A percentile compares a stretch with the other conserved stretches of the same genome.
phyloP scores from a whole-genome alignment of 2,329 filamentous ascomycete genomes.

The Leptographium radiaticola region DNA sequence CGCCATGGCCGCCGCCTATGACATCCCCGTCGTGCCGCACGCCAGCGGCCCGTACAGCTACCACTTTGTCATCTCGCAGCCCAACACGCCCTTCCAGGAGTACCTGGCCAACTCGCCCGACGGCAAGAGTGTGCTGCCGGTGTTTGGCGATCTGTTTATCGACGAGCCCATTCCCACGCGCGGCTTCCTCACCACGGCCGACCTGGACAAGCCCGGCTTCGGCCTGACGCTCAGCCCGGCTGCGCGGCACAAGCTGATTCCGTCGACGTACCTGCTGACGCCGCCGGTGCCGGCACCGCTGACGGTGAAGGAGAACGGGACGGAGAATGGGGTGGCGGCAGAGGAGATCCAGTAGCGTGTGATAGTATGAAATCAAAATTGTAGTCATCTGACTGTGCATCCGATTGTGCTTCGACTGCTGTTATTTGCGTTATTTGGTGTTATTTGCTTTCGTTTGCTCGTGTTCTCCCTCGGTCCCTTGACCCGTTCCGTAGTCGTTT shows the following conservation, averaged over 20 bases:
- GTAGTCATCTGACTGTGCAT: too few species aligned
- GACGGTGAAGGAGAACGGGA: slow-evolving; percentile 17
- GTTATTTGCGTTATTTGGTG: too few species aligned
- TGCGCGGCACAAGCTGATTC: slow-evolving; percentile 57
- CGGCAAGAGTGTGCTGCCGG: slow-evolving; percentile 76
- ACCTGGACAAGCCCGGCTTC: slow-evolving; percentile 82
- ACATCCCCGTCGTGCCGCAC: slow-evolving; percentile 90
- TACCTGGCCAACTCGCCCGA: slow-evolving; percentile 90
- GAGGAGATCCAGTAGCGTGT: neutral
- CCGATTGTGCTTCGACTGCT: too few species aligned
- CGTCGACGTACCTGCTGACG: slow-evolving; percentile 59
- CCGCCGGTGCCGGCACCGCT: slow-evolving; percentile 42
- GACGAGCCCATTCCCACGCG: slow-evolving; percentile 82
- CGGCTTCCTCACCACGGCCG: slow-evolving; percentile 66
- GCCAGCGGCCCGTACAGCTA: slow-evolving; percentile 91
- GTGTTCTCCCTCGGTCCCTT: too few species aligned
- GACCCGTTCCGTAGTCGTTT: neutral
- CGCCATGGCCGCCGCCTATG: slow-evolving; percentile 81
- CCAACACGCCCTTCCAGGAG: slow-evolving; percentile 90
- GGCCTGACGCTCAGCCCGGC: slow-evolving; percentile 76
- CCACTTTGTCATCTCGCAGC: slow-evolving; percentile 88
- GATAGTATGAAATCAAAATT: neutral
- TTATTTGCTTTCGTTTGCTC: too few species aligned
- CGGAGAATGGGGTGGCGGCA: neutral
- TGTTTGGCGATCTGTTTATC: slow-evolving; percentile 81